These are phyloP conservation scores for Linnemannia exigua DNA, from an alignment of 192 early-diverging fungal genomes.

Conservation along the genomic window DNA sequence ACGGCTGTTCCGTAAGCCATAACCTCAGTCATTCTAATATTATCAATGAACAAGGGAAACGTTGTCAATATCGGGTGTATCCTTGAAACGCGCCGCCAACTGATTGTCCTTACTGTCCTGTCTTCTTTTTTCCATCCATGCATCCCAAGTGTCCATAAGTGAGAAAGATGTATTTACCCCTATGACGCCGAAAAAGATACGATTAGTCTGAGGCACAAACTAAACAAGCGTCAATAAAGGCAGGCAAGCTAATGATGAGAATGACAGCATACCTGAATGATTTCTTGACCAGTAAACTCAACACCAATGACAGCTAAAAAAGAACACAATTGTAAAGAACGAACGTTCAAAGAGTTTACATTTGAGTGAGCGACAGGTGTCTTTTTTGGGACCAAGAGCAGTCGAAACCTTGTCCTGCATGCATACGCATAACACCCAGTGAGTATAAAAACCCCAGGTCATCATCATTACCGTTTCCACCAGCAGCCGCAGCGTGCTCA, in stretches of 20 bases:
- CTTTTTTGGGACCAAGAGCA: not conserved
- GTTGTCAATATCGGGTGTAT: not conserved
- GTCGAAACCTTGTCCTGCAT: conserved; percentile 1
- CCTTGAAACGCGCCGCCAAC: not conserved
- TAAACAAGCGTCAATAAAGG: not conserved
- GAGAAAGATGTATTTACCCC: conserved; percentile 15
- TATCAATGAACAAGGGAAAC: not conserved
- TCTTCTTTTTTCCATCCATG: not conserved
- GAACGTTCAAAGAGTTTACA: not conserved
- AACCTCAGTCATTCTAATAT: conserved; percentile 52
- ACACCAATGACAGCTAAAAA: conserved; percentile 46
- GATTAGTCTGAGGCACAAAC: not conserved
- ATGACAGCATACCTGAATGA: conserved; percentile 35
- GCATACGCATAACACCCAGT: not conserved
- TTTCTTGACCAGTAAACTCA: conserved; percentile 50
- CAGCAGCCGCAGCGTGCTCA: conserved; percentile 47
- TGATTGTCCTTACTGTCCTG: not conserved
- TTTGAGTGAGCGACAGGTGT: not conserved
- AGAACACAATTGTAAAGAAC: conserved; percentile 1
- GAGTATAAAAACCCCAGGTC: not conserved
- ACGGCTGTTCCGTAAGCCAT: conserved; percentile 50
- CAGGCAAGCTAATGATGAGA: not conserved
- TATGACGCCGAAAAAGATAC: not conserved
- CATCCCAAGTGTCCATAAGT: not conserved
- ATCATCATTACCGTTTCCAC: conserved; percentile 36